These are phyloP conservation scores for Macrophomina tecta DNA, from an alignment of 2,329 filamentous ascomycete genomes.

Conservation along the genomic window DNA sequence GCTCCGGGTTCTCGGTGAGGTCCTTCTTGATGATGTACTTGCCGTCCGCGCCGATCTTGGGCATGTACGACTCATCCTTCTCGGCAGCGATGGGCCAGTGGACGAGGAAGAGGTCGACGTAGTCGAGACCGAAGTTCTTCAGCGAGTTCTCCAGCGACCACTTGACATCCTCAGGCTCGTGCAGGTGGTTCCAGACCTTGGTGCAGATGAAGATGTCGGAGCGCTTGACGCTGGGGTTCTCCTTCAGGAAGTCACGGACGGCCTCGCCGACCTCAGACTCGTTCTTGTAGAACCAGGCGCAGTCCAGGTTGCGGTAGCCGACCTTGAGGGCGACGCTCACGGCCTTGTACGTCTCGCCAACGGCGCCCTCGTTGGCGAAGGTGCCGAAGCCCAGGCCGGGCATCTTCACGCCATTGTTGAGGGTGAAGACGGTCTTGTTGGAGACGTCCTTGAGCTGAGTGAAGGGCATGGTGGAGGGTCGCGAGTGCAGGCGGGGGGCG, in stretches of 20 bases:
- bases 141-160: conserved; percentile 67
- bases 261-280: conserved; percentile 73
- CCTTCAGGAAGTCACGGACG: conserved; percentile 63
- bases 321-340: conserved; percentile 63
- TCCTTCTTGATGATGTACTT: conserved; percentile 69
- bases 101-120: conserved; percentile 75
- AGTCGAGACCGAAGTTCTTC: conserved; percentile 64
- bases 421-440: conserved; percentile 54
- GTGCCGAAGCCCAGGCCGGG: conserved; percentile 76
- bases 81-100: conserved; percentile 64
- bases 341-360: conserved; percentile 59
- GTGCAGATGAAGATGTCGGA: conserved; percentile 74
- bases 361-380: conserved; percentile 72
- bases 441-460: conserved; percentile 25
- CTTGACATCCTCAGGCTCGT: conserved; percentile 65
- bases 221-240: conserved; percentile 61
- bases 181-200: conserved; percentile 68
- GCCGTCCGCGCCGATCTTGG: conserved; percentile 61
- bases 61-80: conserved; percentile 58
- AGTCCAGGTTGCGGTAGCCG: conserved; percentile 71
- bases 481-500: neutral
- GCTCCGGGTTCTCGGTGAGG: conserved; percentile 70
- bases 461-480: conserved; percentile 26
- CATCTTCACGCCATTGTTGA: conserved; percentile 66
- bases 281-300: conserved; percentile 75